Evolutionary conservation across 75 land plant genomes (phyloP).

Genomic region (Pseudotsuga menziesii): DNA sequence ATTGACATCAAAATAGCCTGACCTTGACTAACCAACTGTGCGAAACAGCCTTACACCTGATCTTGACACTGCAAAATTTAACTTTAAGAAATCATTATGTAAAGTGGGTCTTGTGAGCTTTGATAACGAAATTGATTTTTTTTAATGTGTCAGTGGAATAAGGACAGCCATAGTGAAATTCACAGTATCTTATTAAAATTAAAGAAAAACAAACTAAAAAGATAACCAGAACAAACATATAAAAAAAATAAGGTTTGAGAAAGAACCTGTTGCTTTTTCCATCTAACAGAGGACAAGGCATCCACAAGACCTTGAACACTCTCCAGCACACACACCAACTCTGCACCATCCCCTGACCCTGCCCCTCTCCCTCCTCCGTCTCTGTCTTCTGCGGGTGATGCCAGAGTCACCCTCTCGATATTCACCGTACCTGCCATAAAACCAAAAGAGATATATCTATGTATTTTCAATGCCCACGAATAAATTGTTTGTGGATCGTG

Average conservation of each 20-base stretch:
- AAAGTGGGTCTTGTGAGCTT: background rate
- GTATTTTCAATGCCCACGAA: too few relatives aligned
- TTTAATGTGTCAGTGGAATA: too few relatives aligned
- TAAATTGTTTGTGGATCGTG: too few relatives aligned
- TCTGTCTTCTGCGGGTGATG: too few relatives aligned
- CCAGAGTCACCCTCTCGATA: too few relatives aligned
- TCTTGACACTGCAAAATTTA: too few relatives aligned
- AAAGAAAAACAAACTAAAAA: background rate
- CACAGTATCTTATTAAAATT: background rate
- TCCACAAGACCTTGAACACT: constrained; percentile 95
- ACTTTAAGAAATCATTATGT: background rate
- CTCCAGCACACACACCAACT: constrained; percentile 75
- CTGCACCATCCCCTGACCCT: constrained; percentile 14
- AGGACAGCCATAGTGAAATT: background rate
- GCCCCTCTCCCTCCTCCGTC: background rate
- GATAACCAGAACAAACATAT: background rate
- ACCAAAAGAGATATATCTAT: too few relatives aligned
- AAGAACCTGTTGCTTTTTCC: constrained; percentile 87
- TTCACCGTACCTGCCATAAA: too few relatives aligned
- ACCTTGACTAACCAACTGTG: too few relatives aligned
- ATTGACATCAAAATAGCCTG: too few relatives aligned
- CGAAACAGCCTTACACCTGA: too few relatives aligned
- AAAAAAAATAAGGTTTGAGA: background rate
- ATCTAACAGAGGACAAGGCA: constrained; percentile 78
- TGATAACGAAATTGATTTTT: background rate